Evolutionary conservation across 805 yeast genomes (phyloP).

Genomic region (Metschnikowia gruessii): DNA sequence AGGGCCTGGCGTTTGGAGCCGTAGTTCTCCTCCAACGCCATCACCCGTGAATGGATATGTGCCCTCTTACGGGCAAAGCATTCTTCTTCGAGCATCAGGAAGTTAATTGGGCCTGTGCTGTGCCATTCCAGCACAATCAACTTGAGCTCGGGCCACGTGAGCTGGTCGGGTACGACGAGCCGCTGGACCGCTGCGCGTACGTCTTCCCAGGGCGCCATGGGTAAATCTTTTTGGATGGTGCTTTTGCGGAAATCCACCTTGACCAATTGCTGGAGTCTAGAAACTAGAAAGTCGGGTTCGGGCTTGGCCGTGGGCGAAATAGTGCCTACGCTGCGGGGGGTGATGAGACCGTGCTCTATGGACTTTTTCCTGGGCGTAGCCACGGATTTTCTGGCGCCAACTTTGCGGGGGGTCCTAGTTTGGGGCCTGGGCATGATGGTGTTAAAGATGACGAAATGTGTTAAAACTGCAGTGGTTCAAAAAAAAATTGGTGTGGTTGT

Average conservation of each 20-base stretch:
- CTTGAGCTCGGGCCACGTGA: constrained; percentile 17
- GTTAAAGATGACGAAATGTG: not conserved
- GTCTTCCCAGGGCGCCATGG: constrained; percentile 8
- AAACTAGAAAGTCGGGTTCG: not conserved
- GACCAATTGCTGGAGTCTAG: constrained; percentile 1
- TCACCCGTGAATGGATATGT: constrained; percentile 10
- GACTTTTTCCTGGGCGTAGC: constrained; percentile 1
- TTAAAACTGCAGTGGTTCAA: too few relatives aligned
- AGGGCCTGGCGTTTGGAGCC: constrained; percentile 13
- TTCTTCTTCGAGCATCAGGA: constrained; percentile 15
- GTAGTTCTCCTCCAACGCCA: constrained; percentile 14
- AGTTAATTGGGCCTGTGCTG: constrained; percentile 12
- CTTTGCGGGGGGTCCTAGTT: constrained; percentile 1
- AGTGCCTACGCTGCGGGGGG: constrained; percentile 9
- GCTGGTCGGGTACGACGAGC: constrained; percentile 1
- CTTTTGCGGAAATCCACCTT: constrained; percentile 9
- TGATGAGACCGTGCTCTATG: constrained; percentile 4
- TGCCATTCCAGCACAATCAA: constrained; percentile 20
- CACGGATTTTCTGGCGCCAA: not conserved
- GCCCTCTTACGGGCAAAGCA: constrained; percentile 14
- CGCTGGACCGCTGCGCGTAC: constrained; percentile 3
- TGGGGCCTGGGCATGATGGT: constrained; percentile 1
- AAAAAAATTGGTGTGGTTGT: too few relatives aligned
- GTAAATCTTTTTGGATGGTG: constrained; percentile 4
- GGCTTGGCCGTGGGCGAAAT: constrained; percentile 3